Base-by-base conservation (phyloP, 2,329 filamentous ascomycete genomes). In the Fusarium multiceps region DNA sequence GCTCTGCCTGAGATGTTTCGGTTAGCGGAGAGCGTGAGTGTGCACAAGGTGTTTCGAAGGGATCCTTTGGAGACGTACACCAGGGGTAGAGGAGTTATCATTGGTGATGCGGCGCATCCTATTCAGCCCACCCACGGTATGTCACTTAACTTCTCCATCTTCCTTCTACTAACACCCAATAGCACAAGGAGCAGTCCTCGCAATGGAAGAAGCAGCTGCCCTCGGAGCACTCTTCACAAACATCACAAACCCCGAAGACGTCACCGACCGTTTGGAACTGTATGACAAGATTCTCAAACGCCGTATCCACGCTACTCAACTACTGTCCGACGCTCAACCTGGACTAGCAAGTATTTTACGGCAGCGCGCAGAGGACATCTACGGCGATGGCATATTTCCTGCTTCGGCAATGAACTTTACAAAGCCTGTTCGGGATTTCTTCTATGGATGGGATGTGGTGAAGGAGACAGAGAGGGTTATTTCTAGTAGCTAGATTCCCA, bases 251-350 rank as follows among this genome's bases (percentile, higher is more conserved):
- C 3, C 49, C 5, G 7, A 20, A 0, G 4, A 16, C 0, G 37
- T 49, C 1, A 0, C 4, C 1, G 20, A 14, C 2, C 37, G 49
- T 2, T 1, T 63, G 3, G 1, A 3, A 0, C 1, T 63, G 0
- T 57, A 57, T 1, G 16, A 63, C 4, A 10, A 21, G 1, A 45
- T 57, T 4, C 21, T 63, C 7, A 63, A 49, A 3, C 43, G 23
- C 1, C 43, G 21, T 1, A 63, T 63, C 0, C 59, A 63, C 6
- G 37, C 23, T 0, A 63, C 60, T 0, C 59, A 63, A 3, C 28
- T 63, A 0, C 8, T 63, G 0, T 63, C 60, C 0, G 58, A 63
- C 6, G 43, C 60, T 0, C 59, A 56, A 1, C 43, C 60, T 2
- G 60, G 59, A 0, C 9, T 63, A 0, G 45, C 23, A 0, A 23